A percentile compares a stretch with the other conserved stretches of the same genome.
phyloP scores from a whole-genome alignment of 768 basidiomycete genomes.

The Ramaria rubella region DNA sequence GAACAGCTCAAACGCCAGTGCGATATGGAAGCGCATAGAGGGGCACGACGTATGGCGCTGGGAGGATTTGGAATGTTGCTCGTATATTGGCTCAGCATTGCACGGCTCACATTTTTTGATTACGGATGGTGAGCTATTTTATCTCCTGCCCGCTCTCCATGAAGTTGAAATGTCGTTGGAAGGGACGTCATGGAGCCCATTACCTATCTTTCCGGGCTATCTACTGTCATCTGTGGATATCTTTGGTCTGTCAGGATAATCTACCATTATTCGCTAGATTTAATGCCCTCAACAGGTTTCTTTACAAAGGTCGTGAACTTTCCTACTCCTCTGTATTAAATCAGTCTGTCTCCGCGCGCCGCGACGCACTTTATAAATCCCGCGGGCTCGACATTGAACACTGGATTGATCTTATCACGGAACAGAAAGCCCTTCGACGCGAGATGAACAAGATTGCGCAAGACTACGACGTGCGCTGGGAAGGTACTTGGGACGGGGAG shows the following conservation, averaged over 20 bases:
- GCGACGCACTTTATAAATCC: constrained; percentile 47
- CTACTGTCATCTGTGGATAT: constrained; percentile 55
- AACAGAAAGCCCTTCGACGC: constrained; percentile 40
- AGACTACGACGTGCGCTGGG: constrained; percentile 49
- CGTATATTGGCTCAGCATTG: constrained; percentile 58
- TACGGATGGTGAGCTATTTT: constrained; percentile 36
- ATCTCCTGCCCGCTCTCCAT: background rate
- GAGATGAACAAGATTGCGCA: constrained; percentile 54
- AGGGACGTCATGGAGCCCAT: constrained; percentile 68
- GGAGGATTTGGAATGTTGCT: constrained; percentile 54
- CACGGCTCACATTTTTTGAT: constrained; percentile 61
- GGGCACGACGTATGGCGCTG: constrained; percentile 50
- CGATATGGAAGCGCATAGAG: constrained; percentile 49
- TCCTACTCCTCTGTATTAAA: constrained; percentile 59
- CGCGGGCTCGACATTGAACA: constrained; percentile 55
- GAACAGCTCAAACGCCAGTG: constrained; percentile 49
- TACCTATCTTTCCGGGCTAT: constrained; percentile 57
- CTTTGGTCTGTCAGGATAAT: constrained; percentile 37
- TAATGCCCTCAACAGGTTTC: constrained; percentile 41
- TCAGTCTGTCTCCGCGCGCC: constrained; percentile 50
- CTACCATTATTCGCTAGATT: background rate
- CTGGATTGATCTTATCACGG: constrained; percentile 48
- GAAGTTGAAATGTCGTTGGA: background rate
- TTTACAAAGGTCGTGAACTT: constrained; percentile 57
- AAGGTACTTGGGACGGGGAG: constrained; percentile 13